phyloP scores from a whole-genome alignment of 2,329 filamentous ascomycete species.

The Diplodia scrobiculata region DNA sequence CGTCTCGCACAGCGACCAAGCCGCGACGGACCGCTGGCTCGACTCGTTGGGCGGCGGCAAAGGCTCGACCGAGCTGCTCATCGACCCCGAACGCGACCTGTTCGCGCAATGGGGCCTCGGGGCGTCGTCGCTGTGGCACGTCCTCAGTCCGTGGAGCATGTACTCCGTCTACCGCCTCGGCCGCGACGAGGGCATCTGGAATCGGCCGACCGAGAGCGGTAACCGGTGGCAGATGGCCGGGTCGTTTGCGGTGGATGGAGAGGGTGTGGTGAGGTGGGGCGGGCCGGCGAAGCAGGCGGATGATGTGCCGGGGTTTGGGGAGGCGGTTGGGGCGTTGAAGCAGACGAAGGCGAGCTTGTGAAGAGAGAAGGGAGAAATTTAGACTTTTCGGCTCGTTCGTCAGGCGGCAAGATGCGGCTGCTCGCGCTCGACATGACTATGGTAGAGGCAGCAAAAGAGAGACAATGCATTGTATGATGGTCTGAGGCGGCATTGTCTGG shows the following conservation, averaged over 20 bases:
- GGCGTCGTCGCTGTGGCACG: conserved; percentile 62
- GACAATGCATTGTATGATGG: not conserved
- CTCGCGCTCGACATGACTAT: not conserved
- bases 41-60: conserved; percentile 53
- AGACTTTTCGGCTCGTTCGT: too few relatives aligned
- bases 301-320: conserved; percentile 58
- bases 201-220: conserved; percentile 65
- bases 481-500: not conserved
- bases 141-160: conserved; percentile 61
- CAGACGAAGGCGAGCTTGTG: conserved; percentile 2
- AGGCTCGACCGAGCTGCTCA: conserved; percentile 60
- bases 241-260: conserved; percentile 61
- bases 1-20: conserved; percentile 42
- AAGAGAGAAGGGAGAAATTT: not conserved
- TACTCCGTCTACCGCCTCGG: conserved; percentile 61
- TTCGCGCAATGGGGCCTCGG: conserved; percentile 70
- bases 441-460: not conserved
- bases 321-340: conserved; percentile 44
- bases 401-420: too few relatives aligned
- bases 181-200: conserved; percentile 66
- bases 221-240: conserved; percentile 69
- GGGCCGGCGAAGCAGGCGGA: conserved; percentile 54
- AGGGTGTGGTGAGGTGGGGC: conserved; percentile 58
- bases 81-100: conserved; percentile 62
- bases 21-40: conserved; percentile 42